A percentile compares a stretch with the other conserved stretches of the same genome.
Evolutionary conservation across 2,329 filamentous ascomycete species (phyloP).

Genomic region (Lecanicillium sp.): DNA sequence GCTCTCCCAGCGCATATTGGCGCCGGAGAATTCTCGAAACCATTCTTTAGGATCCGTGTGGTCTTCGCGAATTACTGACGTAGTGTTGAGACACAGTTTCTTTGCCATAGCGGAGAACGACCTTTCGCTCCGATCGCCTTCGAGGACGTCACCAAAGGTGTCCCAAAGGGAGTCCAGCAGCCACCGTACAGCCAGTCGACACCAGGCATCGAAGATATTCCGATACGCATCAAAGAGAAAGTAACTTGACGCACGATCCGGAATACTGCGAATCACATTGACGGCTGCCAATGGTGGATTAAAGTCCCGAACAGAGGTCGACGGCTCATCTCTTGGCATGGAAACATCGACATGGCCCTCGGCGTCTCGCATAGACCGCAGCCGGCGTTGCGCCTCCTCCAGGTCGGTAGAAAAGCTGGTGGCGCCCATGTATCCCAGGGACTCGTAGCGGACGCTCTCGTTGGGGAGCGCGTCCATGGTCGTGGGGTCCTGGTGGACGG

Average conservation of each 20-base stretch:
- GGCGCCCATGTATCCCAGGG: slow-evolving; percentile 31
- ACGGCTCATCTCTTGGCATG: background rate
- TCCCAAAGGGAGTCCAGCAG: slow-evolving; percentile 17
- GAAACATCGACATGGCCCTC: background rate
- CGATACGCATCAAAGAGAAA: slow-evolving; percentile 15
- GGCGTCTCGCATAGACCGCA: slow-evolving; percentile 11
- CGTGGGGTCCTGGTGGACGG: background rate
- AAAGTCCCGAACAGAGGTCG: background rate
- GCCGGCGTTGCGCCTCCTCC: slow-evolving; percentile 11
- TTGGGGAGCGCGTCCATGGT: background rate
- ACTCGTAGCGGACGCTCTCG: slow-evolving; percentile 10
- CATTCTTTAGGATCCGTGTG: slow-evolving; percentile 26
- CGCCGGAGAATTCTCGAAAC: slow-evolving; percentile 30
- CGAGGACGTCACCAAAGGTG: slow-evolving; percentile 17
- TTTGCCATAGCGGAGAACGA: slow-evolving; percentile 26
- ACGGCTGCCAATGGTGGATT: slow-evolving; percentile 5
- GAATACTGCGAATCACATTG: slow-evolving; percentile 11
- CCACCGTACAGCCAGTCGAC: slow-evolving; percentile 11
- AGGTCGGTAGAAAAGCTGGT: slow-evolving; percentile 27
- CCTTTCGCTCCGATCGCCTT: slow-evolving; percentile 14
- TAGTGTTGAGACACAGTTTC: slow-evolving; percentile 29
- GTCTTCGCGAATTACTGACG: slow-evolving; percentile 26
- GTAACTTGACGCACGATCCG: slow-evolving; percentile 11
- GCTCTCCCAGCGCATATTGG: slow-evolving; percentile 32
- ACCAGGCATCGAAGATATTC: slow-evolving; percentile 20